Base-by-base conservation (phyloP, 768 basidiomycete genomes). In the Lactifluus echinatus region DNA sequence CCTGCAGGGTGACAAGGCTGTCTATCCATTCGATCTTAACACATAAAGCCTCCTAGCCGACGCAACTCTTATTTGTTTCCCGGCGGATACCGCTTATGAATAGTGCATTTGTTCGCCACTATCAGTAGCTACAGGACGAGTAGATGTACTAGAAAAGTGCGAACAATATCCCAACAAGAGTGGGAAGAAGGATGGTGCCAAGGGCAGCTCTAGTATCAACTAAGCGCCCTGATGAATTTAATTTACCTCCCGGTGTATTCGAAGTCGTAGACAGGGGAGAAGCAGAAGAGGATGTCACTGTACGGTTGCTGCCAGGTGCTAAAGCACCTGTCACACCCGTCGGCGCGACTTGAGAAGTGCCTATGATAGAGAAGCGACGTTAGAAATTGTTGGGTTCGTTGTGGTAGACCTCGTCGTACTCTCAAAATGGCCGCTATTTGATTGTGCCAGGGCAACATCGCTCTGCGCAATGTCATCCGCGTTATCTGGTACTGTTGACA, bases 401-500 rank as follows among this genome's bases (percentile, higher is more conserved):
- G 29, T 15, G 26, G 17, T 8, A 54, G 39, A 17, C 10, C 60
- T 64, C n/a, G 51, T 62, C 74, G 62, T n/a, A 75, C 70, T 48
- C 66, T 65, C 26, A 65, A 72, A 47, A 63, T 50, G 26, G 39
- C 60, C 37, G 53, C 63, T 4, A 68, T 78, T 50, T 39, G 53
- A 23, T 31, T 60, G 14, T 3, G 54, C 50, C 5, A 66, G 63
- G 12, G 42, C 29, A 21, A 79, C 63, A 15, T 72, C 76, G 1
- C 67, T 60, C 21, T 68, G 64, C 10, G 79, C 63, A 24, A 60
- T 53, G 12, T 70, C 70, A 8, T 64, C 71, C 2, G 81, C 83
- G 60, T 85, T 74, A 5, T 59, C 15, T 1, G 85, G 83, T 1
- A 88, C 82, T 0, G 84, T 89, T 12, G 87, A 88, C 49, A 85